Evolutionary conservation across 2,329 filamentous ascomycete genomes (phyloP).

Genomic region (Calonectria crousiana): DNA sequence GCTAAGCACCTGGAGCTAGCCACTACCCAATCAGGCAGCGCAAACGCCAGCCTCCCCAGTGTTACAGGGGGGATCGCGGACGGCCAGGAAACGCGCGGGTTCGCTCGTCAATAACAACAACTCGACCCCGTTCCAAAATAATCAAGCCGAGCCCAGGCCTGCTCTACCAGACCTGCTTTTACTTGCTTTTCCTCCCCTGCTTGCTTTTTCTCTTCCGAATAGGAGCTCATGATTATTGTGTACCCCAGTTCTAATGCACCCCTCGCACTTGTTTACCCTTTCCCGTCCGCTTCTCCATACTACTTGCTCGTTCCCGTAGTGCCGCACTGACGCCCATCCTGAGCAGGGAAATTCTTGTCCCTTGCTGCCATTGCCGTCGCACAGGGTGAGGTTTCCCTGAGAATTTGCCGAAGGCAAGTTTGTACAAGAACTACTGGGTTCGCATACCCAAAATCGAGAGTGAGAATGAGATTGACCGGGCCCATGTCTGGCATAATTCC

Average conservation of each 20-base stretch:
- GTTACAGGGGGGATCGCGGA: slow-evolving; percentile 40
- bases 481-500: neutral
- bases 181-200: neutral
- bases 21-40: slow-evolving; percentile 37
- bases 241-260: neutral
- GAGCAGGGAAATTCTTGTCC: neutral
- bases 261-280: neutral
- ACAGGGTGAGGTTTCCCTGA: neutral
- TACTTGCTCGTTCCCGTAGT: neutral
- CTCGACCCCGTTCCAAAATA: slow-evolving; percentile 35
- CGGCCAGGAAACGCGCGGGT: slow-evolving; percentile 46
- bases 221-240: neutral
- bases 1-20: slow-evolving; percentile 31
- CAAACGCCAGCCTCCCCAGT: slow-evolving; percentile 26
- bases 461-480: neutral
- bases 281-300: neutral
- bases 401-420: neutral
- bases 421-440: neutral
- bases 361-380: neutral
- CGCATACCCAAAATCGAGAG: neutral
- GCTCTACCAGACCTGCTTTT: neutral
- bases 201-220: neutral
- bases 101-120: slow-evolving; percentile 44
- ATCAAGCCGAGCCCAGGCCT: slow-evolving; percentile 20
- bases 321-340: neutral